Conservation (phyloP, 305 asterid species). For the Solanum hybrid region DNA sequence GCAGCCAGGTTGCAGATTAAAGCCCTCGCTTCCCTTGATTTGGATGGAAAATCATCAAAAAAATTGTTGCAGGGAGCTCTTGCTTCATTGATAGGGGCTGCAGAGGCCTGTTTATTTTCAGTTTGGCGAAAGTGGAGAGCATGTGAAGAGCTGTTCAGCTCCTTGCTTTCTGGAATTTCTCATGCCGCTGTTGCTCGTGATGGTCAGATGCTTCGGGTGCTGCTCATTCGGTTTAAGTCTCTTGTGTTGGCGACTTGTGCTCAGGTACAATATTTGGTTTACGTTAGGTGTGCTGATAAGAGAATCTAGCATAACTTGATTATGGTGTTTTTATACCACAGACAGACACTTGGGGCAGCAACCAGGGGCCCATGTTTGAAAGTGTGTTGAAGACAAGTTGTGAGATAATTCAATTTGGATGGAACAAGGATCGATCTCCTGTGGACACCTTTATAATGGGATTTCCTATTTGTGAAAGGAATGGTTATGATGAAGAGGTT, state of each 20-base stretch:
- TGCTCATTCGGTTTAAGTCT: slow-evolving; percentile 85
- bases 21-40: slow-evolving; percentile 60
- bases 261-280: slow-evolving; percentile 45
- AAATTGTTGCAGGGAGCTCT: slow-evolving; percentile 85
- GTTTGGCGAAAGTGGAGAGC: slow-evolving; percentile 90
- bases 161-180: slow-evolving; percentile 84
- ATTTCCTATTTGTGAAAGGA: slow-evolving; percentile 84
- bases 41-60: slow-evolving; percentile 89
- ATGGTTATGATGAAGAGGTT: slow-evolving; percentile 89
- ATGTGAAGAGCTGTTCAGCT: slow-evolving; percentile 87
- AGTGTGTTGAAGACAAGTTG: slow-evolving; percentile 87
- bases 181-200: slow-evolving; percentile 81
- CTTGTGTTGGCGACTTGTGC: slow-evolving; percentile 85
- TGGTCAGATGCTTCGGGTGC: slow-evolving; percentile 88
- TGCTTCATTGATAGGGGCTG: slow-evolving; percentile 75
- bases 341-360: slow-evolving; percentile 75
- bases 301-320: slow-evolving; percentile 11
- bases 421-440: slow-evolving; percentile 87
- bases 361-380: slow-evolving; percentile 82
- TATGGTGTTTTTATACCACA: slow-evolving; percentile 17
- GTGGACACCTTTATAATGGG: slow-evolving; percentile 94
- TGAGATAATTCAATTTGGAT: slow-evolving; percentile 84
- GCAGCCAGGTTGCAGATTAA: slow-evolving; percentile 75
- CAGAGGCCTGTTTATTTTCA: slow-evolving; percentile 77
- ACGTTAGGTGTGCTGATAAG: slow-evolving; percentile 6